These are phyloP conservation scores for Cardiospermum halicacabum DNA, from an alignment of 345 rosid species.

Conservation along the genomic window DNA sequence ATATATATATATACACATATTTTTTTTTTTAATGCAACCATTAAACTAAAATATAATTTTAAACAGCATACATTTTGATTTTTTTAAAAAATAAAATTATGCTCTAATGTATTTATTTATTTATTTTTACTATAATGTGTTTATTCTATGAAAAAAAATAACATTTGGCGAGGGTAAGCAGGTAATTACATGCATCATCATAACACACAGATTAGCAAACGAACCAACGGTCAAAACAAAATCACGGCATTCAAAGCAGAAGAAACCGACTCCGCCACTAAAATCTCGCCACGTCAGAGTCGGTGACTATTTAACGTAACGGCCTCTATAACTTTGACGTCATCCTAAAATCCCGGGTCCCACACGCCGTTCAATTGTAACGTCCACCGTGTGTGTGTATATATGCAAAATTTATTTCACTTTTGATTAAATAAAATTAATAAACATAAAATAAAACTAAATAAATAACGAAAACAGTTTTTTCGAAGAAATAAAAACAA, in stretches of 20 bases:
- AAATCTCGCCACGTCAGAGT: conserved; percentile 19
- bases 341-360: conserved; percentile 30
- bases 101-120: no score
- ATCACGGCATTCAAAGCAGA: conserved; percentile 29
- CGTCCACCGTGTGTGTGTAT: no score
- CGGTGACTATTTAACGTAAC: conserved; percentile 43
- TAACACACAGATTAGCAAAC: background rate
- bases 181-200: background rate
- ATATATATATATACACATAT: no score
- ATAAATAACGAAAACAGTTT: background rate
- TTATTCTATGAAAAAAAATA: no score
- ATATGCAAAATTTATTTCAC: background rate
- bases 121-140: no score
- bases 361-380: conserved; percentile 52
- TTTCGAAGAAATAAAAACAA: conserved; percentile 1
- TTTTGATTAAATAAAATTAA: background rate
- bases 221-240: conserved; percentile 15
- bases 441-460: background rate
- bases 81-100: no score
- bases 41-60: no score
- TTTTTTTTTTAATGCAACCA: no score
- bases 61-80: no score
- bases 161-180: no score
- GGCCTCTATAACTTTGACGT: conserved; percentile 34
- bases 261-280: conserved; percentile 1